Conservation (phyloP, 108 stramenopile species). For the Fistulifera pelliculosa region DNA sequence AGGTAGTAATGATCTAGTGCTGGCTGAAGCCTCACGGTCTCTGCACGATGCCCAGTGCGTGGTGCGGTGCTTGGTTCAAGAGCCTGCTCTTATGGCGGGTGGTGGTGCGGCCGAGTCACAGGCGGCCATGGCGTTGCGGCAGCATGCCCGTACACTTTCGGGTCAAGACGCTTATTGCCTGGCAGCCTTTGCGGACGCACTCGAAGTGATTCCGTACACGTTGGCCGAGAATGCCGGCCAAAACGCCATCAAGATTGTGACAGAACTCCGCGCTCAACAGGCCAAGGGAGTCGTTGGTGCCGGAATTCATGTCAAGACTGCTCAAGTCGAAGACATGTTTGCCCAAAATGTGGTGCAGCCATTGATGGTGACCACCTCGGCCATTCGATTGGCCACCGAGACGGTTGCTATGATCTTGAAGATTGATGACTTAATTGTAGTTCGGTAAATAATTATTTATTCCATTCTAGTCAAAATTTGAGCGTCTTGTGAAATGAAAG, state of each 20-base stretch:
- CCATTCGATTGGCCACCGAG: conserved; percentile 94
- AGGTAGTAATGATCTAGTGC: conserved; percentile 95
- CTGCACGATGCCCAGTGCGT: conserved; percentile 99
- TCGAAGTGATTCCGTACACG: conserved; percentile 98
- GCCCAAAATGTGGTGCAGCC: conserved; percentile 93
- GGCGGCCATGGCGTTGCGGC: conserved; percentile 71
- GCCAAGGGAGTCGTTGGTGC: conserved; percentile 78
- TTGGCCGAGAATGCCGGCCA: conserved; percentile 99
- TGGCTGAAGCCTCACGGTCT: conserved; percentile 96
- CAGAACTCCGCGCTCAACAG: conserved; percentile 88
- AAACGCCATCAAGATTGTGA: conserved; percentile 97
- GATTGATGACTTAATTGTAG: conserved; percentile 93
- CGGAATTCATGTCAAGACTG: conserved; percentile 94
- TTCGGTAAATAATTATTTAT: conserved; percentile 39
- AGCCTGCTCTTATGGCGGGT: conserved; percentile 93
- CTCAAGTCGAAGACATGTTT: conserved; percentile 92
- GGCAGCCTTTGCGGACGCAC: conserved; percentile 94
- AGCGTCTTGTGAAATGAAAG: no score
- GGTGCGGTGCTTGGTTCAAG: conserved; percentile 93
- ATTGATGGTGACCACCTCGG: conserved; percentile 86
- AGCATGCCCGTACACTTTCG: conserved; percentile 63
- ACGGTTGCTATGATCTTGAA: conserved; percentile 98
- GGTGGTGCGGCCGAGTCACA: conserved; percentile 98
- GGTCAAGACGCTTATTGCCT: conserved; percentile 96
- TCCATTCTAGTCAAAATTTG: neutral